A percentile compares a stretch with the other conserved stretches of the same genome.
Conservation (phyloP, 306 rosid species). For the Hylodesmum podocarpum region DNA sequence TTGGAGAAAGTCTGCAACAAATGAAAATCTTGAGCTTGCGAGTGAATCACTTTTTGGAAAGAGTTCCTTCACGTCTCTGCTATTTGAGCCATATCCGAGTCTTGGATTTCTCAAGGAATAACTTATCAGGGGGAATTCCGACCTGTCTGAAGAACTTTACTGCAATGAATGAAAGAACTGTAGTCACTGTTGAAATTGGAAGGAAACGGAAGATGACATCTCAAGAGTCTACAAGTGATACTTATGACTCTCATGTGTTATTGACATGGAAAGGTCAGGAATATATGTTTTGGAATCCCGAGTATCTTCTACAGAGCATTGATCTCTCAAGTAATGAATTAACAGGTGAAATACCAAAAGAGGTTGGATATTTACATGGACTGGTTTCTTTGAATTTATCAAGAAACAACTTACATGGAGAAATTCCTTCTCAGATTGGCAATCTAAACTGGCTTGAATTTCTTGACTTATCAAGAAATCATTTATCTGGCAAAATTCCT, state of each 20-base stretch:
- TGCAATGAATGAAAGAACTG: no score
- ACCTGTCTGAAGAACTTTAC: no score
- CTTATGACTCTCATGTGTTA: background rate
- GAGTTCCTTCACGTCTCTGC: no score
- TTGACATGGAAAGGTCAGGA: conserved; percentile 6
- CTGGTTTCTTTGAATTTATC: conserved; percentile 18
- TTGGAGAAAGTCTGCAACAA: no score
- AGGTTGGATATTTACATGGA: background rate
- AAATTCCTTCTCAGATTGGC: conserved; percentile 14
- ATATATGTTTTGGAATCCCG: background rate
- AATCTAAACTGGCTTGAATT: background rate
- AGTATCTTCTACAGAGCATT: background rate
- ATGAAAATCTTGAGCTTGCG: no score
- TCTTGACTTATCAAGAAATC: conserved; percentile 27
- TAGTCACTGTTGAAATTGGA: no score
- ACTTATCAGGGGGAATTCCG: no score
- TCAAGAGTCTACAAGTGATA: no score
- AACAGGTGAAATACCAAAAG: background rate
- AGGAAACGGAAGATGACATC: no score
- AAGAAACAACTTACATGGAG: conserved; percentile 21
- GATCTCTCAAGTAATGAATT: conserved; percentile 29
- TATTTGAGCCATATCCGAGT: no score
- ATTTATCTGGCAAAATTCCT: background rate
- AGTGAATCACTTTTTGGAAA: no score
- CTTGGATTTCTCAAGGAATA: no score